Percentiles rank a stretch among this genome's conserved stretches.
These are phyloP conservation scores for Auricularia sp. DNA, from an alignment of 768 basidiomycete species.

Conservation along the genomic window DNA sequence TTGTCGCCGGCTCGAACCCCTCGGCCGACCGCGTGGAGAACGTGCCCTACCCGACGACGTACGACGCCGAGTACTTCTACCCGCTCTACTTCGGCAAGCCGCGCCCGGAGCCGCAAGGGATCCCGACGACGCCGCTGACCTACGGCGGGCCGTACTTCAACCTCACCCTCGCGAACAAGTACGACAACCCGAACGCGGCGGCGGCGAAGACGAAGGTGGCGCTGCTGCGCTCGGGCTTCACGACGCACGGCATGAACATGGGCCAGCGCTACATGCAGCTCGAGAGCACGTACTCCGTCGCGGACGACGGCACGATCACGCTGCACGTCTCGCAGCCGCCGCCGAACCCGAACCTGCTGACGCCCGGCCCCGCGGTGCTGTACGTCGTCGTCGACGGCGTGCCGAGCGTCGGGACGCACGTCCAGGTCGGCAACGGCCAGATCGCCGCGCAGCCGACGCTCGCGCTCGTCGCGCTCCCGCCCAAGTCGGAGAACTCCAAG, in stretches of 20 bases:
- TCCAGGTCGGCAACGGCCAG: constrained; percentile 69
- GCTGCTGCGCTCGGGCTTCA: constrained; percentile 61
- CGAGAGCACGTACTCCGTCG: constrained; percentile 48
- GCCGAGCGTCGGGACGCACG: constrained; percentile 57
- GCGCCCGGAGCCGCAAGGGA: constrained; percentile 49
- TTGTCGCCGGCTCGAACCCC: constrained; percentile 75
- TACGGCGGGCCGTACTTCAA: constrained; percentile 78
- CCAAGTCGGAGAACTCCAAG: neutral
- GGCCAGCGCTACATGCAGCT: constrained; percentile 68
- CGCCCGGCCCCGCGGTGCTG: constrained; percentile 56
- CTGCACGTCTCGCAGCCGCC: constrained; percentile 67
- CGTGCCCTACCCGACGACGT: constrained; percentile 60
- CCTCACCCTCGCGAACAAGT: constrained; percentile 41
- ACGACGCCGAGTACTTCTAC: constrained; percentile 70
- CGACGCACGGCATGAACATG: constrained; percentile 77
- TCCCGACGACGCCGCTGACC: constrained; percentile 41
- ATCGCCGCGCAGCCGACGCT: constrained; percentile 46
- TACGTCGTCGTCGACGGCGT: constrained; percentile 76
- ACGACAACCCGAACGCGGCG: constrained; percentile 40
- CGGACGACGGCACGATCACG: constrained; percentile 38
- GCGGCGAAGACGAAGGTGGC: constrained; percentile 41
- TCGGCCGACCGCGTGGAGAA: constrained; percentile 54
- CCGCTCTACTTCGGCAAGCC: constrained; percentile 54
- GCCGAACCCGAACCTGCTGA: constrained; percentile 65
- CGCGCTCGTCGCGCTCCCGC: constrained; percentile 20